Conservation (phyloP, 2,329 filamentous ascomycete species). For the Xylaria sp. region DNA sequence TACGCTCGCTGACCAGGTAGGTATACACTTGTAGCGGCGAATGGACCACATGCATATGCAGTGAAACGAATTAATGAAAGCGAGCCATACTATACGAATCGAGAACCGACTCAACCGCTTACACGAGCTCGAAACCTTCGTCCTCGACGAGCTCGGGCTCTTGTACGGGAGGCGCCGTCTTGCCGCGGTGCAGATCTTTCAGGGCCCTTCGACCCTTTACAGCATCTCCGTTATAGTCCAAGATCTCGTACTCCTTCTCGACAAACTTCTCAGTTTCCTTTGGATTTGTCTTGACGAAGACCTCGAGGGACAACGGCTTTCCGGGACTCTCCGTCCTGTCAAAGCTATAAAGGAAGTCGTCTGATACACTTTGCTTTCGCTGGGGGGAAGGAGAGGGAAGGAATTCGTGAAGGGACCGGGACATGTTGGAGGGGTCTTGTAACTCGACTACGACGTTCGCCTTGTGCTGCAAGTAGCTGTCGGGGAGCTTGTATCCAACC, state of each 20-base stretch:
- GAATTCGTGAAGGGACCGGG: slow-evolving; percentile 52
- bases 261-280: slow-evolving; percentile 58
- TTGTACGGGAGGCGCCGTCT: slow-evolving; percentile 41
- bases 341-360: slow-evolving; percentile 58
- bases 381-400: slow-evolving; percentile 43
- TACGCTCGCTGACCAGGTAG: slow-evolving; percentile 12
- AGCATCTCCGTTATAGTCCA: slow-evolving; percentile 58
- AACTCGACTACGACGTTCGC: slow-evolving; percentile 52
- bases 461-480: slow-evolving; percentile 50
- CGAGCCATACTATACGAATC: slow-evolving; percentile 16
- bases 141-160: slow-evolving; percentile 51
- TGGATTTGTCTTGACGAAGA: slow-evolving; percentile 52
- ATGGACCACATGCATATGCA: slow-evolving; percentile 6
- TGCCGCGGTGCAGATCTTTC: slow-evolving; percentile 52
- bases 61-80: slow-evolving; percentile 23
- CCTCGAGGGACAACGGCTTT: slow-evolving; percentile 54
- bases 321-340: slow-evolving; percentile 55
- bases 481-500: slow-evolving; percentile 42
- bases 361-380: slow-evolving; percentile 46
- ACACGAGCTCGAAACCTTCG: slow-evolving; percentile 57
- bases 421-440: slow-evolving; percentile 50
- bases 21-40: slow-evolving; percentile 27
- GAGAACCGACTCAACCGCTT: slow-evolving; percentile 26
- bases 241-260: slow-evolving; percentile 61
- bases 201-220: slow-evolving; percentile 59